Evolutionary conservation across 73 alveolate species (phyloP), one percentile per base, ranked within the genome.

Genomic region (Paramecium sonneborni): DNA sequence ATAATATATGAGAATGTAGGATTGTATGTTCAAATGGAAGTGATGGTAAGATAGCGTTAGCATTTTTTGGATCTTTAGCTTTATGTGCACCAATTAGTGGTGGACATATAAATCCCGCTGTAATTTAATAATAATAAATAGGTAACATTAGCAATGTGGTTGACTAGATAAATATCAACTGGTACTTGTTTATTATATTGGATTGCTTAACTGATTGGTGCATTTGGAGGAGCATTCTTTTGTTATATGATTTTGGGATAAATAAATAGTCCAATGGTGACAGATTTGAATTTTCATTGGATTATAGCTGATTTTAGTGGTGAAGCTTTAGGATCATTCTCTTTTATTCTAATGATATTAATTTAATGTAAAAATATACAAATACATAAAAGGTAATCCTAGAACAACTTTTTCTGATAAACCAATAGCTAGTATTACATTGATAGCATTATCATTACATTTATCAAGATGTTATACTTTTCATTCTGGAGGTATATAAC

Each of bases 11-110:
- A 28, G 37, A 28, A 34, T 43, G n/a, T 43, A 79, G 90, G 21
- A 79, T 79, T 39, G 90, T 79, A 2, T 79, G 90, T 12, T 79
- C 90, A 41, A 26, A 79, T 23, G 90, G 90, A 79, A 38, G 46
- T 10, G 74, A 79, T 79, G 90, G 76, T 24, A 79, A 46, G 74
- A 30, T 79, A 46, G 41, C 90, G 41, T 44, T 79, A 41, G 69
- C 90, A 38, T 79, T 79, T 79, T 79, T 79, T 43, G 90, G 90
- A 79, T 79, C 90, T 43, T 44, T 79, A 26, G 90, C 90, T 11
- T 39, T 79, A 38, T 79, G 90, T 79, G 90, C 90, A 38, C 90
- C 90, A 41, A 30, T 79, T 26, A 79, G 90, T 46, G 90, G 90
- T 20, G 90, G 90, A n/a, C 90, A 79, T 39, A 79, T 79, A 11